Evolutionary conservation across 78 protist species (phyloP).

Genomic region (Planoprotostelium fungivorum): DNA sequence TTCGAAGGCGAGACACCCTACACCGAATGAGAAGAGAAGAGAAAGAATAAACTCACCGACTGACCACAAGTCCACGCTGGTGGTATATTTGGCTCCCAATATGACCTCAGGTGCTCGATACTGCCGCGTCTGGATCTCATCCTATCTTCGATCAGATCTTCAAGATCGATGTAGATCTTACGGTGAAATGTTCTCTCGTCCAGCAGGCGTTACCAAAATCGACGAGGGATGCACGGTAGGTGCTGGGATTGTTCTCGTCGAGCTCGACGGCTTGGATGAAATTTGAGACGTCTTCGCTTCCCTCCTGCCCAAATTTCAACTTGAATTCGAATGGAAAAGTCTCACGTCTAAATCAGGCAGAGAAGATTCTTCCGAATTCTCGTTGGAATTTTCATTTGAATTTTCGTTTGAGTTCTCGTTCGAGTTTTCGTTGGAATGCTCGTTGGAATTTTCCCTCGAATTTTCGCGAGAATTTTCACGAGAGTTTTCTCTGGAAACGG

Average conservation of each 20-base stretch:
- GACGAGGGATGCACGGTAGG: constrained; percentile 19
- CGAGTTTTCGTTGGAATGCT: too few relatives aligned
- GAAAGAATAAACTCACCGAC: neutral
- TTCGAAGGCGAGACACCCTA: constrained; percentile 77
- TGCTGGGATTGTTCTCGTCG: neutral
- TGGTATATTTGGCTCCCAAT: constrained; percentile 65
- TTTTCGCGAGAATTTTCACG: too few relatives aligned
- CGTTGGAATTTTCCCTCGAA: too few relatives aligned
- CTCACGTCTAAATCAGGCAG: too few relatives aligned
- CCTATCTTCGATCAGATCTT: constrained; percentile 42
- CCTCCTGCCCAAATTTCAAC: too few relatives aligned
- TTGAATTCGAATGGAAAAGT: too few relatives aligned
- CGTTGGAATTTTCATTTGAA: too few relatives aligned
- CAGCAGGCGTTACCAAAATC: constrained; percentile 99
- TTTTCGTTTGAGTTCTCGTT: too few relatives aligned
- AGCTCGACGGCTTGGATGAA: neutral
- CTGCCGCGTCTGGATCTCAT: constrained; percentile 96
- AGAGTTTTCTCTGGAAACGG: too few relatives aligned
- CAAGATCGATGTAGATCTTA: neutral
- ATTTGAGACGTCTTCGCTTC: too few relatives aligned
- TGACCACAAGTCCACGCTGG: constrained; percentile 82
- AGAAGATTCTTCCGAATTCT: too few relatives aligned
- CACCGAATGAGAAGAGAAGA: neutral
- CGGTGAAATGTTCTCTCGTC: constrained; percentile 80
- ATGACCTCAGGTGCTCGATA: constrained; percentile 95